Conservation (phyloP, 2,329 filamentous ascomycete genomes). For the Microsporum ferrugineum region DNA sequence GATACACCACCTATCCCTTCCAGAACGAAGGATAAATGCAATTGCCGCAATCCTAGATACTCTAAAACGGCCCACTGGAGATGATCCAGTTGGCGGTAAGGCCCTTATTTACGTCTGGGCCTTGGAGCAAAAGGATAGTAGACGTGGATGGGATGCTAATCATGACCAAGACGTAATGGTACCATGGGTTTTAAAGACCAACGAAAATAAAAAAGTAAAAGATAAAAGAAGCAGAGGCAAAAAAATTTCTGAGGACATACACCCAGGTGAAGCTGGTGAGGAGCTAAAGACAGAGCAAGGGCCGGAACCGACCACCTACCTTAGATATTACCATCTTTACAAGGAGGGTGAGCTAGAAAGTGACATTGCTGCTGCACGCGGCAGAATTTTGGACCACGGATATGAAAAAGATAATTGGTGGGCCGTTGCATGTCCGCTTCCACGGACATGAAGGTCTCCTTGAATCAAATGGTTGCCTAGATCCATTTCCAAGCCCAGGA, state of each 20-base stretch:
- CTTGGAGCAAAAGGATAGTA: conserved; percentile 75
- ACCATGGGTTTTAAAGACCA: conserved; percentile 67
- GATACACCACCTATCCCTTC: conserved; percentile 81
- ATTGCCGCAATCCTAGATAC: conserved; percentile 59
- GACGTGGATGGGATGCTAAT: conserved; percentile 77
- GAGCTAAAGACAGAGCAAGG: conserved; percentile 12
- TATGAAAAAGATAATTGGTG: conserved; percentile 99
- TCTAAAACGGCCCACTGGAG: conserved; percentile 33
- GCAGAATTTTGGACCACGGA: conserved; percentile 62
- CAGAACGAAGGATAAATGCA: conserved; percentile 58
- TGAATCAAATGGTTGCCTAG: background rate
- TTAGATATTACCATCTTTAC: conserved; percentile 93
- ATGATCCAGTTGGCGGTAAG: conserved; percentile 41
- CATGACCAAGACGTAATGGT: conserved; percentile 86
- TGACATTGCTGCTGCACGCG: conserved; percentile 64
- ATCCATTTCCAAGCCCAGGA: too few relatives aligned
- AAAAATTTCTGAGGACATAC: background rate
- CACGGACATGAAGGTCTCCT: conserved; percentile 3
- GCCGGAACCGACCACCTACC: conserved; percentile 41
- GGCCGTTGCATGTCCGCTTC: conserved; percentile 50
- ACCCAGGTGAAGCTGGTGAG: background rate
- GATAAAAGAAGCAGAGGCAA: background rate
- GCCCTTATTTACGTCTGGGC: conserved; percentile 90
- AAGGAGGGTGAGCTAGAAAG: conserved; percentile 72
- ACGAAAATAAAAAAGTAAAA: conserved; percentile 11